Conservation (phyloP, 805 yeast species). For the Nakazawaea holstii region DNA sequence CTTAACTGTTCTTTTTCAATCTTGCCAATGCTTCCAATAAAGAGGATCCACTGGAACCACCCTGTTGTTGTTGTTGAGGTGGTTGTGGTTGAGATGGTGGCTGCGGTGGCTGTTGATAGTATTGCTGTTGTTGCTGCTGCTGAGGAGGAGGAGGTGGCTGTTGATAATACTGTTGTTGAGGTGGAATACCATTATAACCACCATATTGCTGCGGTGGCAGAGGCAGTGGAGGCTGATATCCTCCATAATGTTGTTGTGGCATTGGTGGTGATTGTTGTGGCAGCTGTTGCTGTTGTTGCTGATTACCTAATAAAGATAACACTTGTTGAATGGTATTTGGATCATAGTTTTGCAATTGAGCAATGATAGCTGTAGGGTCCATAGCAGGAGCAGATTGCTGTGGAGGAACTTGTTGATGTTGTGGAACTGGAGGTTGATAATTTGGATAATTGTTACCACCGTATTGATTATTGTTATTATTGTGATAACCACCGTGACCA, state of each 20-base stretch:
- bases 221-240: slow-evolving; percentile 14
- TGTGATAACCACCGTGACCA: slow-evolving; percentile 12
- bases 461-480: slow-evolving; percentile 8
- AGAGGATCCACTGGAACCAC: slow-evolving; percentile 25
- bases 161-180: slow-evolving; percentile 5
- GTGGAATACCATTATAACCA: slow-evolving; percentile 4
- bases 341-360: slow-evolving; percentile 21
- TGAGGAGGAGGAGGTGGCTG: slow-evolving; percentile 3
- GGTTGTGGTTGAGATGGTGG: slow-evolving; percentile 12
- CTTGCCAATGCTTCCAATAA: slow-evolving; percentile 31
- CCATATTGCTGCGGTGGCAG: slow-evolving; percentile 13
- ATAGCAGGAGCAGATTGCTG: slow-evolving; percentile 16
- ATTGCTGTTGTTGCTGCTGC: slow-evolving; percentile 11
- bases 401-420: slow-evolving; percentile 1
- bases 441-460: slow-evolving; percentile 9
- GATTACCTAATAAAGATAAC: slow-evolving; percentile 23
- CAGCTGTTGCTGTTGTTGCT: slow-evolving; percentile 5
- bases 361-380: slow-evolving; percentile 10
- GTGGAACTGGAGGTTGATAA: slow-evolving; percentile 15
- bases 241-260: slow-evolving; percentile 11
- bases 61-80: slow-evolving; percentile 9
- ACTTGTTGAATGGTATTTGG: slow-evolving; percentile 27
- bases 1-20: slow-evolving; percentile 30
- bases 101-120: slow-evolving; percentile 9
- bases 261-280: slow-evolving; percentile 5